Evolutionary conservation across 2,329 filamentous ascomycete genomes (phyloP), one percentile per base, ranked within the genome.

Genomic region (Paracamarosporium sp.): DNA sequence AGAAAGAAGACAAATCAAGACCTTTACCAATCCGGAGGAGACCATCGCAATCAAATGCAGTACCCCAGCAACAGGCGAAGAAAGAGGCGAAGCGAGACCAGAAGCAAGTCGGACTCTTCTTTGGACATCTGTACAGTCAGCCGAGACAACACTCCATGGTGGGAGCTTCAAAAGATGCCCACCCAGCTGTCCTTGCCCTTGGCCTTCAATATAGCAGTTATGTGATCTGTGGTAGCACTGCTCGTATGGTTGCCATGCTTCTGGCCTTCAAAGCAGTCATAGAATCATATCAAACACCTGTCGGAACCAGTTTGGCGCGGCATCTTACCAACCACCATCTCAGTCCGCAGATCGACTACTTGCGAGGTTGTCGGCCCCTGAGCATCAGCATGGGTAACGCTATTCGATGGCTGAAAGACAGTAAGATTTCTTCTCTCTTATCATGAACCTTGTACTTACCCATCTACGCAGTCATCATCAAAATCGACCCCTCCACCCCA

Each of bases 321-420:
- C 93, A 99, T 80, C 88, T 99, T 68, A 95, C 92, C 30, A 90
- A 91, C 11, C 92, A 98, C 77, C 88, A 92, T 63, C 87, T 99
- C 58, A 95, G 93, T 70, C 92, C 93, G 35, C 95, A 99, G 78
- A 97, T 99, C 71, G 93, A 96, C 64, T 97, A 96, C 73, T 85
- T 99, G 59, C 91, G 92, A 59, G 92, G 92, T 65, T 97, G 93
- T 72, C 89, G 95, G n/a, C 93, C 95, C 31, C 91, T 99, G 79
- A 96, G 92, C 65, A 95, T 97, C 78, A 92, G 92, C 61, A 97
- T 98, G 89, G 95, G 95, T 59, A 99, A 98, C 76, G 93, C 93
- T 33, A 96, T 99, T 73, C 88, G 95, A 53, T 94, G 93, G 84
- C 85, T 99, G 48, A 99, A 99, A 81, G 87, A 97, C 46, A 59